These are phyloP conservation scores for Blastobotrys mokoenaii DNA, from an alignment of 805 yeast species.

Conservation along the genomic window DNA sequence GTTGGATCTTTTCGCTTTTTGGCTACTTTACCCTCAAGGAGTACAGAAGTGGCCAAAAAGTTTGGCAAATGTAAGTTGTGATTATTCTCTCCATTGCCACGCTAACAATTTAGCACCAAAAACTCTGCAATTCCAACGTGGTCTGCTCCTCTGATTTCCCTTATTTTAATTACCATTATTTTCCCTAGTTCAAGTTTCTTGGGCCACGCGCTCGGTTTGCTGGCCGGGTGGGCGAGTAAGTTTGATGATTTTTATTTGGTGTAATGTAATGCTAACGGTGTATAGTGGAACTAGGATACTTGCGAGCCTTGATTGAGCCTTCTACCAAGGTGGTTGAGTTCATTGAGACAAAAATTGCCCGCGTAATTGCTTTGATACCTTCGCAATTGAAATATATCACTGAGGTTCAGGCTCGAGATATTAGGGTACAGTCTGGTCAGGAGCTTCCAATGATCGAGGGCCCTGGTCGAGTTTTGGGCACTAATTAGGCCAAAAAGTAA, in stretches of 20 bases:
- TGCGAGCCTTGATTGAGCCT: conserved; percentile 52
- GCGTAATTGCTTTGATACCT: conserved; percentile 47
- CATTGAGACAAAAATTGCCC: conserved; percentile 50
- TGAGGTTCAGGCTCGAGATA: conserved; percentile 50
- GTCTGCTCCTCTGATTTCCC: conserved; percentile 45
- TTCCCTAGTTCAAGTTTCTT: conserved; percentile 62
- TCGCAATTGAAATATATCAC: conserved; percentile 44
- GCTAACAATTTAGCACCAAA: conserved; percentile 5
- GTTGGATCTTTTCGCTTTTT: conserved; percentile 61
- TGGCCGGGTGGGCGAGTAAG: conserved; percentile 46
- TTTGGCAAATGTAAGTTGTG: neutral
- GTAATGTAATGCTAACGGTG: neutral
- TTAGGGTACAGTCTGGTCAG: conserved; percentile 25
- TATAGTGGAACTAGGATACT: conserved; percentile 42
- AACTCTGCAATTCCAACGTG: conserved; percentile 47
- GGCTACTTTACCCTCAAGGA: conserved; percentile 51
- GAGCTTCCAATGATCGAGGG: neutral
- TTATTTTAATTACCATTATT: conserved; percentile 42
- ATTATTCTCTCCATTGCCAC: neutral
- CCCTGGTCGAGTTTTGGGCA: neutral
- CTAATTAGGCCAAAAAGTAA: neutral
- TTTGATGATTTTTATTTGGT: neutral
- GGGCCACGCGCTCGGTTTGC: conserved; percentile 64
- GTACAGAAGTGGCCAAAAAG: conserved; percentile 16
- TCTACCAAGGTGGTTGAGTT: conserved; percentile 47